phyloP scores from a whole-genome alignment of 1,139 yeast species.

The Neolecta irregularis region DNA sequence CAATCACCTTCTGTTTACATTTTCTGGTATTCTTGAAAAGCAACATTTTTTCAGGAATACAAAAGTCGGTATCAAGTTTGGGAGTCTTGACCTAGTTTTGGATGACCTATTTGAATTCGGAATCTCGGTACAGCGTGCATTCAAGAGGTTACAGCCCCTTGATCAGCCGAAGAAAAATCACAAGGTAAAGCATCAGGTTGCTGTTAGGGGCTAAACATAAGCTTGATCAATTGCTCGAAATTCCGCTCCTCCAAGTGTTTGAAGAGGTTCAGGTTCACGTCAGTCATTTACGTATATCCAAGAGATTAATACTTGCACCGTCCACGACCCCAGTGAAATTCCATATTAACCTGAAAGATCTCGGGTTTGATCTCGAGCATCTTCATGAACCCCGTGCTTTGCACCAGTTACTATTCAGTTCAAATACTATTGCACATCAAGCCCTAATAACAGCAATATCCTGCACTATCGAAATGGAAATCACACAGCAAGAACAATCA shows the following conservation, averaged over 20 bases:
- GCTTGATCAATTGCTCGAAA: conserved; percentile 8
- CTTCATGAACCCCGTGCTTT: conserved; percentile 28
- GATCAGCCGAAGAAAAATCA: too few relatives aligned
- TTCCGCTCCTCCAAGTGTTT: conserved; percentile 10
- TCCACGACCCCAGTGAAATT: conserved; percentile 14
- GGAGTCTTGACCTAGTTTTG: conserved; percentile 18
- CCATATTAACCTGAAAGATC: conserved; percentile 24
- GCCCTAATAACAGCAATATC: conserved; percentile 27
- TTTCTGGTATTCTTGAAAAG: conserved; percentile 24
- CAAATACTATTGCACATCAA: conserved; percentile 28
- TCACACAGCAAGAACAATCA: conserved; percentile 19
- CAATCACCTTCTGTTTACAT: conserved; percentile 21
- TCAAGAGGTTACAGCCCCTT: too few relatives aligned
- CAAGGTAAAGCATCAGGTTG: too few relatives aligned
- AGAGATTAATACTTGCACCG: conserved; percentile 5
- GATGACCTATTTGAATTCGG: conserved; percentile 17
- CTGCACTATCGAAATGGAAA: conserved; percentile 23
- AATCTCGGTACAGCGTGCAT: too few relatives aligned
- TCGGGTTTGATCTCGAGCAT: conserved; percentile 26
- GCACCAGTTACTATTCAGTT: conserved; percentile 25
- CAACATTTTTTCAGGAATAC: conserved; percentile 23
- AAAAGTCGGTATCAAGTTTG: conserved; percentile 22
- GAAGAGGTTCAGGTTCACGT: conserved; percentile 16
- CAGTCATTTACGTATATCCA: conserved; percentile 12
- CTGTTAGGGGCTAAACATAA: too few relatives aligned